These are phyloP conservation scores for Aschersonia sp. DNA, from an alignment of 2,329 filamentous ascomycete genomes.

Conservation along the genomic window DNA sequence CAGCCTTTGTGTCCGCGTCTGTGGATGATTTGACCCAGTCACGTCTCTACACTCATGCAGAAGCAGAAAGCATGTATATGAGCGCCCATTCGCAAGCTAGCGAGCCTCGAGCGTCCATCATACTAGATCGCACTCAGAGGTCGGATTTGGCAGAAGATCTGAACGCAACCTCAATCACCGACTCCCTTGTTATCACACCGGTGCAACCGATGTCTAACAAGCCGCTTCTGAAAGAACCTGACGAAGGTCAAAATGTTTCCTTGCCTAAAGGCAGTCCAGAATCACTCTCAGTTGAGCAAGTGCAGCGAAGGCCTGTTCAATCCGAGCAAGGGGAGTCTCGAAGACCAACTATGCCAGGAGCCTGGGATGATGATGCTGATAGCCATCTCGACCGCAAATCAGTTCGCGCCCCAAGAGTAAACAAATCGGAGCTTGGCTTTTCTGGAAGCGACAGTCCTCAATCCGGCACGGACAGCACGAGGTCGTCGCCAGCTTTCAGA, in stretches of 20 bases:
- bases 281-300: too few species aligned
- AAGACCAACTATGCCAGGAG: conserved; percentile 31
- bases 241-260: too few species aligned
- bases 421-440: neutral
- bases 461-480: conserved; percentile 10
- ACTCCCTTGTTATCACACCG: too few species aligned
- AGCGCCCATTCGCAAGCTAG: conserved; percentile 45
- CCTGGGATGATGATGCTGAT: conserved; percentile 25
- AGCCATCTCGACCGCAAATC: too few species aligned
- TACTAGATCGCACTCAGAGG: neutral
- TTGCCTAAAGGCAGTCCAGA: too few species aligned
- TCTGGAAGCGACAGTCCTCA: neutral
- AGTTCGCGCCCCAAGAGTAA: too few species aligned
- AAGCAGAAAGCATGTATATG: conserved; percentile 80
- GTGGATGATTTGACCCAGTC: conserved; percentile 45
- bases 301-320: neutral
- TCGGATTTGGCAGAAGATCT: neutral
- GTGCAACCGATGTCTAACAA: too few species aligned
- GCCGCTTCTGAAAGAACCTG: too few species aligned
- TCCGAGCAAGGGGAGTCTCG: neutral
- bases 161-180: neutral
- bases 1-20: conserved; percentile 3
- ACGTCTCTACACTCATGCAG: conserved; percentile 61
- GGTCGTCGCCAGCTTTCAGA: conserved; percentile 15
- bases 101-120: conserved; percentile 3